These are phyloP conservation scores for Erodium texanum DNA, from an alignment of 441 rosid species.

Conservation along the genomic window DNA sequence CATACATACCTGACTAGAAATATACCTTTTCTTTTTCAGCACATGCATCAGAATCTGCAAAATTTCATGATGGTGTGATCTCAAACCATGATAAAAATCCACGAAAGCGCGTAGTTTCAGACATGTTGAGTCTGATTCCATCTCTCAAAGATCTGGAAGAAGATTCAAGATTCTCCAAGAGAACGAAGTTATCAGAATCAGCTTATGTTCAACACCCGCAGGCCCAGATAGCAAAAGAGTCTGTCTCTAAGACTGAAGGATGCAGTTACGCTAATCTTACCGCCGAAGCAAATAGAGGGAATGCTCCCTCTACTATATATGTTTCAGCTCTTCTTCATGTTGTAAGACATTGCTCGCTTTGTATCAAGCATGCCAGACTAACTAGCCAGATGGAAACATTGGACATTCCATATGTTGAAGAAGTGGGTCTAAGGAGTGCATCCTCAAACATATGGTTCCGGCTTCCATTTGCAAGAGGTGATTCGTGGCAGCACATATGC, in stretches of 20 bases:
- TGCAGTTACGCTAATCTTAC: constrained; percentile 70
- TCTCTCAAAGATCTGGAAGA: constrained; percentile 59
- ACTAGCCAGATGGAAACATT: constrained; percentile 92
- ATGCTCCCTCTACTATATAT: constrained; percentile 72
- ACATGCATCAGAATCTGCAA: constrained; percentile 39
- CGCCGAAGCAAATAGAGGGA: constrained; percentile 93
- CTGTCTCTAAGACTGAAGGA: constrained; percentile 38
- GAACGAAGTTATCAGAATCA: constrained; percentile 40
- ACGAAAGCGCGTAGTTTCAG: constrained; percentile 60
- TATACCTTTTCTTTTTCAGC: constrained; percentile 37
- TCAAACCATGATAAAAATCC: constrained; percentile 40
- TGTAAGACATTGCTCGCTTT: constrained; percentile 83
- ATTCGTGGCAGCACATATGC: constrained; percentile 92
- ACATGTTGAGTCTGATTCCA: constrained; percentile 66
- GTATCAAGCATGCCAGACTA: constrained; percentile 91
- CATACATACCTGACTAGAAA: constrained; percentile 23
- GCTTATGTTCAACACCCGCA: constrained; percentile 35
- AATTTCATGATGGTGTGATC: constrained; percentile 30
- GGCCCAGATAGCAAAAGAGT: constrained; percentile 33
- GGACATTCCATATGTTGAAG: constrained; percentile 90
- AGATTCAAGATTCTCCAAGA: constrained; percentile 35
- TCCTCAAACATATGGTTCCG: constrained; percentile 95
- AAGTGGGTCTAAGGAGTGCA: constrained; percentile 61
- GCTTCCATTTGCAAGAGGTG: constrained; percentile 68
- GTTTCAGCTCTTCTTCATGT: constrained; percentile 87